Evolutionary conservation across 2,329 filamentous ascomycete species (phyloP).

Genomic region (Ceratocystis cubensis): DNA sequence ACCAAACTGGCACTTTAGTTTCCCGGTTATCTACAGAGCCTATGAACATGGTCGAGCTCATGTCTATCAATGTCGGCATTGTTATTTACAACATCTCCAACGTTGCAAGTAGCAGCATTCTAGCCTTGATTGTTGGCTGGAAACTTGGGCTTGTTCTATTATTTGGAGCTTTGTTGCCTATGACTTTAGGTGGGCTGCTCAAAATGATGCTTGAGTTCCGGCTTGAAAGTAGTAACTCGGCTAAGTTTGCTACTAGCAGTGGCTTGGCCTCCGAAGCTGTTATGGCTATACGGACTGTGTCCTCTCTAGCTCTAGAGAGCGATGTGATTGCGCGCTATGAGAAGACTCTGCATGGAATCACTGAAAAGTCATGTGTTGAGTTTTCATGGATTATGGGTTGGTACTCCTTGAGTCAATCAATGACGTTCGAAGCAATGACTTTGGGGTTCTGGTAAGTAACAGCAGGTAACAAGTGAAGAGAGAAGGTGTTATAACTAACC

Average conservation of each 20-base stretch:
- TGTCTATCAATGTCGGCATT: slow-evolving; percentile 37
- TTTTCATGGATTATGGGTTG: slow-evolving; percentile 33
- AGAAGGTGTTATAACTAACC: neutral
- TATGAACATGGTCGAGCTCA: slow-evolving; percentile 38
- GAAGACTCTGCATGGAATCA: slow-evolving; percentile 27
- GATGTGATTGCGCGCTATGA: slow-evolving; percentile 31
- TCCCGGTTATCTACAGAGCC: slow-evolving; percentile 31
- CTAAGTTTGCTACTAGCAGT: slow-evolving; percentile 36
- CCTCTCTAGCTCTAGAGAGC: slow-evolving; percentile 36
- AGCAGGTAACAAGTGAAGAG: neutral
- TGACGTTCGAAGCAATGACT: slow-evolving; percentile 31
- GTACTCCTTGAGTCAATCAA: slow-evolving; percentile 32
- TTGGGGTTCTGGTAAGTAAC: slow-evolving; percentile 30
- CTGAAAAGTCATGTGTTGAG: slow-evolving; percentile 25
- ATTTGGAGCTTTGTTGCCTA: slow-evolving; percentile 35
- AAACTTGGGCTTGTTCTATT: slow-evolving; percentile 38
- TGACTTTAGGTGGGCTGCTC: slow-evolving; percentile 35
- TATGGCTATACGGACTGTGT: slow-evolving; percentile 37
- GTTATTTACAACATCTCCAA: slow-evolving; percentile 37
- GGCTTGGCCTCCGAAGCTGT: slow-evolving; percentile 39
- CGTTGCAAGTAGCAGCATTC: slow-evolving; percentile 33
- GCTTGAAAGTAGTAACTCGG: slow-evolving; percentile 34
- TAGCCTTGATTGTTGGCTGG: slow-evolving; percentile 38
- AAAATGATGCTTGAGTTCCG: slow-evolving; percentile 38
- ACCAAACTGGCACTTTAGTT: slow-evolving; percentile 32